Evolutionary conservation across 1,139 yeast genomes (phyloP).

Genomic region (Suhomyces chickasaworum): DNA sequence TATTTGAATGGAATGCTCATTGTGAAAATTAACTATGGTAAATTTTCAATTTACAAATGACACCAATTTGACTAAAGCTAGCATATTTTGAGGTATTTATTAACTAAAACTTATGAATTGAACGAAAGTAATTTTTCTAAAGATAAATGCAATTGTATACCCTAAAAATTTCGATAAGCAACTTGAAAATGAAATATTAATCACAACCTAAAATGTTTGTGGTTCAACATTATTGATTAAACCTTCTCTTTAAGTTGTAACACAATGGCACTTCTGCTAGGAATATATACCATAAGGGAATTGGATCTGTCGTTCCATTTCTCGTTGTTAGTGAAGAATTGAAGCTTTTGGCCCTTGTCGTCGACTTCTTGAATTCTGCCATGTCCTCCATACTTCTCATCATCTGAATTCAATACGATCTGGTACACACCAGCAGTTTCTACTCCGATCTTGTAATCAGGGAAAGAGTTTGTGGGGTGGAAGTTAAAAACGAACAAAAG

Average conservation of each 20-base stretch:
- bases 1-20: too few species aligned
- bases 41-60: neutral
- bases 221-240: neutral
- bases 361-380: slow-evolving; percentile 60
- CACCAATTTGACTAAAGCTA: too few species aligned
- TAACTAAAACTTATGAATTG: slow-evolving; percentile 4
- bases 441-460: slow-evolving; percentile 89
- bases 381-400: slow-evolving; percentile 77
- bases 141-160: neutral
- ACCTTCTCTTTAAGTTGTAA: slow-evolving; percentile 28
- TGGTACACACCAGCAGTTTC: slow-evolving; percentile 76
- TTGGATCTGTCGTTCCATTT: slow-evolving; percentile 81
- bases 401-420: slow-evolving; percentile 76
- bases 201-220: too few species aligned
- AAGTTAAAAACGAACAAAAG: slow-evolving; percentile 84
- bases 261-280: slow-evolving; percentile 78
- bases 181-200: too few species aligned
- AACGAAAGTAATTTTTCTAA: slow-evolving; percentile 1
- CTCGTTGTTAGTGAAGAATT: slow-evolving; percentile 69
- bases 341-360: slow-evolving; percentile 39
- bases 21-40: too few species aligned
- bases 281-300: slow-evolving; percentile 80
- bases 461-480: slow-evolving; percentile 79
- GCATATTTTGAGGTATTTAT: neutral
- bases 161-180: too few species aligned